These are phyloP conservation scores for Lodderomyces oxycetoniae DNA, from an alignment of 1,139 yeast species.

Conservation along the genomic window DNA sequence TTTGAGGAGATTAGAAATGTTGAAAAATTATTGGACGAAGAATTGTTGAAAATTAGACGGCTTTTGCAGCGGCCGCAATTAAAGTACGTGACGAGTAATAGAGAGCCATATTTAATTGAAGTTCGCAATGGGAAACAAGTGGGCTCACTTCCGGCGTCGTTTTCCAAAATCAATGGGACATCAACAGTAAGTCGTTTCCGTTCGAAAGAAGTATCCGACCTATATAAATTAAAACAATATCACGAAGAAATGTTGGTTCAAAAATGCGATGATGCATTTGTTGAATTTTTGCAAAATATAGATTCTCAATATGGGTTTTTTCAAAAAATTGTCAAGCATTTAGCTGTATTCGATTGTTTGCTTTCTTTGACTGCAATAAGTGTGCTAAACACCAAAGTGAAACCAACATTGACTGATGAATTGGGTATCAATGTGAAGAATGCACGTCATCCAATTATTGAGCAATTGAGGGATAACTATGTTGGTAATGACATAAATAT, in stretches of 20 bases:
- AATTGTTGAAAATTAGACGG: slow-evolving; percentile 42
- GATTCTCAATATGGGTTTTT: slow-evolving; percentile 49
- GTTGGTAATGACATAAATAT: slow-evolving; percentile 69
- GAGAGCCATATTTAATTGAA: slow-evolving; percentile 70
- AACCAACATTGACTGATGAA: slow-evolving; percentile 53
- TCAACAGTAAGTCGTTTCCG: slow-evolving; percentile 68
- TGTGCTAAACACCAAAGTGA: slow-evolving; percentile 41
- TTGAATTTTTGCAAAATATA: slow-evolving; percentile 42
- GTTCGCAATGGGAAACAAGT: slow-evolving; percentile 55
- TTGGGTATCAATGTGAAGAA: slow-evolving; percentile 50
- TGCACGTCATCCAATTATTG: slow-evolving; percentile 81
- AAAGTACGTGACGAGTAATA: slow-evolving; percentile 51
- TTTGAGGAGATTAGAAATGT: slow-evolving; percentile 40
- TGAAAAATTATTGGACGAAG: slow-evolving; percentile 44
- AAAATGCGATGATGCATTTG: slow-evolving; percentile 55
- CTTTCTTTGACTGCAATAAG: slow-evolving; percentile 66
- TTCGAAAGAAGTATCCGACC: slow-evolving; percentile 50
- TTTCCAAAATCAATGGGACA: slow-evolving; percentile 76
- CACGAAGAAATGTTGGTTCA: slow-evolving; percentile 55
- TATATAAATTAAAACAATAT: slow-evolving; percentile 55
- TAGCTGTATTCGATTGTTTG: slow-evolving; percentile 71
- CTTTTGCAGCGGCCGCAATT: slow-evolving; percentile 55
- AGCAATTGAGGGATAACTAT: slow-evolving; percentile 46
- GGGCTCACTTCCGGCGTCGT: slow-evolving; percentile 58
- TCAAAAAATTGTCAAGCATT: slow-evolving; percentile 42